Percentiles rank a stretch among this genome's conserved stretches.
These are phyloP conservation scores for Naematelia aurantialba DNA, from an alignment of 768 basidiomycete genomes.

Conservation along the genomic window DNA sequence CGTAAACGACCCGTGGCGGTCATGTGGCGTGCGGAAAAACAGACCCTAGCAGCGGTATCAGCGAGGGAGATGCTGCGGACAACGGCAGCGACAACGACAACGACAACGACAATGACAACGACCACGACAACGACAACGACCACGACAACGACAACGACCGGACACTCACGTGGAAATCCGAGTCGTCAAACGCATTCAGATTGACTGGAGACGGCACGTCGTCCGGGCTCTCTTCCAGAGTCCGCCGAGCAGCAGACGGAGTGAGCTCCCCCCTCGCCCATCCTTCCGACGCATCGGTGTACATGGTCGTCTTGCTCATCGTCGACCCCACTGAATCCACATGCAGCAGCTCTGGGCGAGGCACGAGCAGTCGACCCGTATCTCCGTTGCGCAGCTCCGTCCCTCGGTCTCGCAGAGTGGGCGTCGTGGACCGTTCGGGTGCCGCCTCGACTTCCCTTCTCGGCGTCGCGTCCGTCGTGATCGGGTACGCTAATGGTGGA, in stretches of 20 bases:
- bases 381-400: too few relatives aligned
- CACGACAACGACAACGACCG: too few relatives aligned
- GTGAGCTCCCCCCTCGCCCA: conserved; percentile 20
- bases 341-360: conserved; percentile 17
- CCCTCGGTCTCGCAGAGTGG: not conserved
- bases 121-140: too few relatives aligned
- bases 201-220: conserved; percentile 20
- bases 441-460: not conserved
- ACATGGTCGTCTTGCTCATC: conserved; percentile 20
- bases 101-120: too few relatives aligned
- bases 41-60: too few relatives aligned
- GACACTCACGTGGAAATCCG: conserved; percentile 36
- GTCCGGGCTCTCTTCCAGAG: conserved; percentile 12
- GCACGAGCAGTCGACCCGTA: too few relatives aligned
- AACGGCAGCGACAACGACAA: too few relatives aligned
- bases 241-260: conserved; percentile 1
- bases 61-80: not conserved
- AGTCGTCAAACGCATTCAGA: conserved; percentile 25
- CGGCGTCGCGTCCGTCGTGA: conserved; percentile 9
- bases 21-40: conserved; percentile 42
- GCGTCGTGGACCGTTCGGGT: not conserved
- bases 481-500: conserved; percentile 25
- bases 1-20: conserved; percentile 4
- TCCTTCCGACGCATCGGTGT: conserved; percentile 41
- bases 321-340: conserved; percentile 16